phyloP scores from a whole-genome alignment of 139 green algal genomes.

The Volvox africanus region DNA sequence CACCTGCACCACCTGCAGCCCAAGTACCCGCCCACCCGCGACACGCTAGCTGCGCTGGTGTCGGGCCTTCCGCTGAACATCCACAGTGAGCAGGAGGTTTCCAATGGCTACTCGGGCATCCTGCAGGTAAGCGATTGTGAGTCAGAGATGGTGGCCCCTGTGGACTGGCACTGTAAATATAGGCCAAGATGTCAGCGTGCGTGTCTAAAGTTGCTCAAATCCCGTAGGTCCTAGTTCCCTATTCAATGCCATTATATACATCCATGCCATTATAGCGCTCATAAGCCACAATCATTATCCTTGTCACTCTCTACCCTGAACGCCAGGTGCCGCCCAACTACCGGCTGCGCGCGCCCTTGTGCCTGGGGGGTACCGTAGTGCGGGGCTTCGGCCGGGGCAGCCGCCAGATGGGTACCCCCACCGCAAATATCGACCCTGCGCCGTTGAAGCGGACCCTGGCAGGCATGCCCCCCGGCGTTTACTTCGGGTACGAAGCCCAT shows the following conservation, averaged over 20 bases:
- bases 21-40: constrained; percentile 42
- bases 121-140: constrained; percentile 45
- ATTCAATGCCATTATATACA: too few relatives aligned
- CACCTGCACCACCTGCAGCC: too few relatives aligned
- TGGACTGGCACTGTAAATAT: too few relatives aligned
- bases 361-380: constrained; percentile 72
- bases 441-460: constrained; percentile 68
- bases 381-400: constrained; percentile 90
- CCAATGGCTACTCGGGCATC: constrained; percentile 61
- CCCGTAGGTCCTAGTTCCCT: too few relatives aligned
- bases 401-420: constrained; percentile 90
- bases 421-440: constrained; percentile 86
- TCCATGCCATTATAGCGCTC: too few relatives aligned
- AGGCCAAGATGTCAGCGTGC: too few relatives aligned
- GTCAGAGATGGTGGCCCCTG: too few relatives aligned
- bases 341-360: constrained; percentile 37
- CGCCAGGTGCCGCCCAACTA: constrained; percentile 60
- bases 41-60: constrained; percentile 5
- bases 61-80: constrained; percentile 62
- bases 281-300: too few relatives aligned
- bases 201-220: too few relatives aligned
- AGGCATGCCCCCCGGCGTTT: constrained; percentile 83
- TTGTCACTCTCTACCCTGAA: too few relatives aligned
- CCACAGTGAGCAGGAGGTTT: constrained; percentile 51
- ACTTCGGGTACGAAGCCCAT: constrained; percentile 83